A percentile compares a stretch with the other conserved stretches of the same genome.
phyloP scores from a whole-genome alignment of 805 yeast species.

The Monosporozyma solicola region DNA sequence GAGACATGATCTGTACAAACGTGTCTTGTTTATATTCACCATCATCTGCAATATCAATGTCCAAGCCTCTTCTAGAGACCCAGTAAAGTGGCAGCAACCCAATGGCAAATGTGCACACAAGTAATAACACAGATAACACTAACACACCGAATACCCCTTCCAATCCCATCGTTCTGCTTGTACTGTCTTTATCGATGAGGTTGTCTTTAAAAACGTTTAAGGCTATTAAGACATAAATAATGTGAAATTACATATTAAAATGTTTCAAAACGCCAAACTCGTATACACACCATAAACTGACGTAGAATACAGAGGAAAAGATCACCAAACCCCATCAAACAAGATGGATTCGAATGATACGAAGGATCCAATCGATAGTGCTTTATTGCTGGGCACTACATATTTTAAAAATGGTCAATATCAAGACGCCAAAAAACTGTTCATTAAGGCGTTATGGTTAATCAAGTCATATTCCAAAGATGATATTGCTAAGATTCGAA shows the following conservation, averaged over 20 bases:
- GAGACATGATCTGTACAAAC: constrained; percentile 32
- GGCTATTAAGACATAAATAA: neutral
- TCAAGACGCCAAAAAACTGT: constrained; percentile 20
- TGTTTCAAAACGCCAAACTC: neutral
- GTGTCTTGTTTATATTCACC: constrained; percentile 3
- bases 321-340: neutral
- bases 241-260: neutral
- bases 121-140: constrained; percentile 10
- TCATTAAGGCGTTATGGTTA: constrained; percentile 20
- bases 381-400: constrained; percentile 21
- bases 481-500: constrained; percentile 11
- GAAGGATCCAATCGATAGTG: constrained; percentile 14
- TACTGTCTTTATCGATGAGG: neutral
- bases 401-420: constrained; percentile 21
- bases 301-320: neutral
- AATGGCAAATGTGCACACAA: constrained; percentile 22
- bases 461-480: constrained; percentile 18
- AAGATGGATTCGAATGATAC: constrained; percentile 7
- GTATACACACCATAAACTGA: neutral
- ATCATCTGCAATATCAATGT: neutral
- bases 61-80: constrained; percentile 1
- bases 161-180: neutral
- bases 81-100: constrained; percentile 24
- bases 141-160: constrained; percentile 4
- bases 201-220: neutral